Base-by-base conservation (phyloP, 192 early-diverging fungal genomes). In the Backusella tarrabulga region DNA sequence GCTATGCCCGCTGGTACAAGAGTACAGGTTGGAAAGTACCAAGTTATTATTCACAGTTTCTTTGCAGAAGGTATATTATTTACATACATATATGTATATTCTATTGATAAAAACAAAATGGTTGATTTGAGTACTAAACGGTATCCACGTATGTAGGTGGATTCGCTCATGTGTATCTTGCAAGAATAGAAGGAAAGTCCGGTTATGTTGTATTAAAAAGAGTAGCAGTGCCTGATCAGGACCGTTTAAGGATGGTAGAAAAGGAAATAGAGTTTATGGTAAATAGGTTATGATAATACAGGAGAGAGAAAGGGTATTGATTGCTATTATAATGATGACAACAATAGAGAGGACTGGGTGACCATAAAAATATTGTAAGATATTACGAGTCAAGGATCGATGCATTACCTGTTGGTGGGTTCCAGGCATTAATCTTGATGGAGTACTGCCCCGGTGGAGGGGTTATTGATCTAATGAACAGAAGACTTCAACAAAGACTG, bases 101-200 rank as follows among this genome's bases (percentile, higher is more conserved):
- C 9, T 29, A 29, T 7, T 23, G 8, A 9, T 41, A 38, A 19
- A 23, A 70, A 2, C 9, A 29, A 71, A 15, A 6, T 72, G 34
- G 14, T 44, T 6, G 8, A 54, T 6, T 17, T 54, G 8, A 68
- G 36, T 40, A 75, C 2, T 36, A 29, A 12, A 46, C 7, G 21
- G 23, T 67, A n/a, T 14, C 15, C 17, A 42, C 56, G 6, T 70
- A 15, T 29, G 1, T 68, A 93, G 95, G 97, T 67, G 96, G 95
- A 6, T 95, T 96, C 76, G 95, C 97, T 14, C 94, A 97, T 84
- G 92, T 98, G 21, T 98, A 98, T 78, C 79, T 94, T 52, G 95
- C 94, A 0, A 81, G 83, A 4, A 80, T 91, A 5, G 79, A 86
- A 40, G 85, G 85, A 52, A 83, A 82, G 11, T 86, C 87, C 15